Percentiles rank a stretch among this genome's conserved stretches.
These are phyloP conservation scores for Pancytospora epiphaga DNA, from an alignment of 371 early-diverging fungal species.

Conservation along the genomic window DNA sequence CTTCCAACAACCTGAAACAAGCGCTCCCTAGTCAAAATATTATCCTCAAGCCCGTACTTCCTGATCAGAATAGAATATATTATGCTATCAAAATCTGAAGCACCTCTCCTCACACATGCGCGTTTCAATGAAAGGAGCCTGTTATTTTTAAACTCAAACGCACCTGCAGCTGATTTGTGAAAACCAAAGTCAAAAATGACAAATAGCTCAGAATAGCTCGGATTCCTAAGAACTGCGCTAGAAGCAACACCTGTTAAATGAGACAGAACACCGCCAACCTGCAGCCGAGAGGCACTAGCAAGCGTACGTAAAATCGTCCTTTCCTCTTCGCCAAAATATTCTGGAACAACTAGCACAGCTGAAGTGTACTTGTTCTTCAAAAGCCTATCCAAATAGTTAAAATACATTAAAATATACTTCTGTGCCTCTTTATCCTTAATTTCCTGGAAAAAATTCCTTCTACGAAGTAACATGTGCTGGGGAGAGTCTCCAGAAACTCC, in stretches of 20 bases:
- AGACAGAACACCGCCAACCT: slow-evolving; percentile 28
- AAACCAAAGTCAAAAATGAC: slow-evolving; percentile 51
- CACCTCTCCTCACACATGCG: slow-evolving; percentile 34
- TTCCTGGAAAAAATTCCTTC: slow-evolving; percentile 29
- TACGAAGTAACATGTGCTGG: slow-evolving; percentile 18
- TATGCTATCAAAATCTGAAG: slow-evolving; percentile 49
- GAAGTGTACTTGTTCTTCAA: slow-evolving; percentile 18
- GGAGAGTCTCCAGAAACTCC: slow-evolving; percentile 26
- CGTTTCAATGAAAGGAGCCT: slow-evolving; percentile 25
- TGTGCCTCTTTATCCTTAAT: slow-evolving; percentile 5
- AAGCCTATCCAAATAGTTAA: slow-evolving; percentile 44
- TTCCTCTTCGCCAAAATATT: slow-evolving; percentile 34
- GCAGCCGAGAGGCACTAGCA: slow-evolving; percentile 15
- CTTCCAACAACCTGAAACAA: slow-evolving; percentile 28
- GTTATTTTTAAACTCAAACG: slow-evolving; percentile 40
- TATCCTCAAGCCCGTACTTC: slow-evolving; percentile 36
- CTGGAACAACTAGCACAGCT: slow-evolving; percentile 35
- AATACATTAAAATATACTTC: slow-evolving; percentile 39
- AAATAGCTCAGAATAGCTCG: slow-evolving; percentile 29
- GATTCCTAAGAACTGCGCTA: slow-evolving; percentile 31
- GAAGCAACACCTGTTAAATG: slow-evolving; percentile 42
- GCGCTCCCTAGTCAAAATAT: slow-evolving; percentile 20
- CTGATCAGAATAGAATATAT: slow-evolving; percentile 28
- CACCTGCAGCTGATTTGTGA: slow-evolving; percentile 35
- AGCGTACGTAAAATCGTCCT: slow-evolving; percentile 29